A percentile compares a stretch with the other conserved stretches of the same genome.
These are phyloP conservation scores for Trifolium repens DNA, from an alignment of 306 rosid genomes.

Conservation along the genomic window DNA sequence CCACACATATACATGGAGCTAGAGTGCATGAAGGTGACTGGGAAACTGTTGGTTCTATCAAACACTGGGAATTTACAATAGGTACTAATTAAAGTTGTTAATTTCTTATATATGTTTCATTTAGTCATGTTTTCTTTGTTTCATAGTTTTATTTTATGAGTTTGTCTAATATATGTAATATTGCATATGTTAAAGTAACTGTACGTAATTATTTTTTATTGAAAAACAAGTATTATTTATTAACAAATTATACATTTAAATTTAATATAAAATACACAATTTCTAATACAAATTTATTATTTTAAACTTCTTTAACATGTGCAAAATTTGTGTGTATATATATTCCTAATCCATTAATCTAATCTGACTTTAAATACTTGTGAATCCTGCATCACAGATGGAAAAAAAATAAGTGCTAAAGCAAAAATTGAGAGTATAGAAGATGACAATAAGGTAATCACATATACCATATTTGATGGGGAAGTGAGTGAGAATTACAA, in stretches of 20 bases:
- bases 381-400: slow-evolving; percentile 29
- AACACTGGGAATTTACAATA: slow-evolving; percentile 46
- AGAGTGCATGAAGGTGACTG: slow-evolving; percentile 63
- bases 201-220: too few relatives aligned
- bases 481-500: slow-evolving; percentile 31
- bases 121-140: too few relatives aligned
- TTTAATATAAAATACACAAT: too few relatives aligned
- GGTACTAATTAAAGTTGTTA: slow-evolving; percentile 29
- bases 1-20: slow-evolving; percentile 37
- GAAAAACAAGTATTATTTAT: too few relatives aligned
- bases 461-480: slow-evolving; percentile 36
- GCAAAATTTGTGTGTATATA: too few relatives aligned
- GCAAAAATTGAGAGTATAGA: slow-evolving; percentile 33
- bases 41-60: slow-evolving; percentile 53
- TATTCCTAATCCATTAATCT: background rate
- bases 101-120: background rate
- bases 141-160: too few relatives aligned
- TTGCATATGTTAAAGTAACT: too few relatives aligned
- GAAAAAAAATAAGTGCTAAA: slow-evolving; percentile 16
- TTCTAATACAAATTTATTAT: too few relatives aligned
- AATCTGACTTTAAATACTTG: background rate
- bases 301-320: too few relatives aligned
- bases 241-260: too few relatives aligned
- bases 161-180: too few relatives aligned
- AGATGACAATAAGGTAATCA: slow-evolving; percentile 30